Conservation (phyloP, 805 yeast species). For the Yarrowia divulgata region DNA sequence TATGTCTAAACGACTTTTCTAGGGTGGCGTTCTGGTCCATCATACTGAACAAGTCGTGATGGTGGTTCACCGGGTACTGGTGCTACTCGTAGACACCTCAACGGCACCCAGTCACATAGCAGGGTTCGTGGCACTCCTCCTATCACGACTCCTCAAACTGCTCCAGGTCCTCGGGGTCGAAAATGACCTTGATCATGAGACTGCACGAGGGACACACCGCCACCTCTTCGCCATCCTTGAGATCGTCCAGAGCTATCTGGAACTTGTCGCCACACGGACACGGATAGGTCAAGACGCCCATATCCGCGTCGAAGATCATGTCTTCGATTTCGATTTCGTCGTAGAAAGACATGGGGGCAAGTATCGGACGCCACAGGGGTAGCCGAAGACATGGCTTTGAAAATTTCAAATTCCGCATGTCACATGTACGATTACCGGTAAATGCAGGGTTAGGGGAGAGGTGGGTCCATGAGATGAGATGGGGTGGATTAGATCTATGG, state of each 20-base stretch:
- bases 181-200: conserved; percentile 88
- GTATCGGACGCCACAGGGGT: conserved; percentile 21
- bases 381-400: conserved; percentile 11
- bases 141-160: conserved; percentile 14
- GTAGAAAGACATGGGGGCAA: conserved; percentile 57
- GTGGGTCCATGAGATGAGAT: neutral
- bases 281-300: conserved; percentile 87
- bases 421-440: conserved; percentile 11
- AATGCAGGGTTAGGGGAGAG: neutral
- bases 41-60: too few relatives aligned
- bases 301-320: conserved; percentile 85
- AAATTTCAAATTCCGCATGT: conserved; percentile 29
- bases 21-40: too few relatives aligned
- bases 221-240: conserved; percentile 80
- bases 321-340: conserved; percentile 98
- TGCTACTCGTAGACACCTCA: too few relatives aligned
- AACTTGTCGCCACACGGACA: conserved; percentile 98
- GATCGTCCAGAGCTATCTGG: conserved; percentile 83
- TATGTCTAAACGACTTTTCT: neutral
- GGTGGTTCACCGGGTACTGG: too few relatives aligned
- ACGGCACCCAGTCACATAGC: too few relatives aligned
- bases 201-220: conserved; percentile 98
- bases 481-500: neutral
- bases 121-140: neutral
- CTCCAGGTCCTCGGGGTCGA: conserved; percentile 61